These are phyloP conservation scores for Myxozyma vanderwaltii DNA, from an alignment of 805 yeast species.

Conservation along the genomic window DNA sequence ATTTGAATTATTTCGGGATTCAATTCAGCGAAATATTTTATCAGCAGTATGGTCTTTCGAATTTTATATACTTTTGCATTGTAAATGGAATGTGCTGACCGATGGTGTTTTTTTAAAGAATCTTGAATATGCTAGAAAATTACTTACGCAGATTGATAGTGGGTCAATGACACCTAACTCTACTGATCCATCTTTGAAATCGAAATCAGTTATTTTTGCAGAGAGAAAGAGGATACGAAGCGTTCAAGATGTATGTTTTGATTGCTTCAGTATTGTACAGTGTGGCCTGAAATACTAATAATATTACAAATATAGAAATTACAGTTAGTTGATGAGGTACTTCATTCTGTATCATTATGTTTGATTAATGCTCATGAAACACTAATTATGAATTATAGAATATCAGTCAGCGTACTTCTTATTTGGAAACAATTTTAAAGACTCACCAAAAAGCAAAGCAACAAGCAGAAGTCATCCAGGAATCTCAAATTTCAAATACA, in stretches of 20 bases:
- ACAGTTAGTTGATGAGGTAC: conserved; percentile 22
- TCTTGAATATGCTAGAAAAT: conserved; percentile 29
- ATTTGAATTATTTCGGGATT: conserved; percentile 6
- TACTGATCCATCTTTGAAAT: background rate
- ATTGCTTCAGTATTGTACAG: too few species aligned
- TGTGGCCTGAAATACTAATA: too few species aligned
- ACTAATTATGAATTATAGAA: background rate
- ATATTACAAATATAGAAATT: conserved; percentile 9
- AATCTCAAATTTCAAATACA: background rate
- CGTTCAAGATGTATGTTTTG: conserved; percentile 26
- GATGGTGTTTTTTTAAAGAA: too few species aligned
- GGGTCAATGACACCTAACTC: conserved; percentile 4
- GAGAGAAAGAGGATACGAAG: conserved; percentile 30
- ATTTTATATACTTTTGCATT: too few species aligned
- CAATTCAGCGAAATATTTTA: conserved; percentile 24
- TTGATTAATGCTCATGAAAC: too few species aligned
- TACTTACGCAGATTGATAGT: conserved; percentile 20
- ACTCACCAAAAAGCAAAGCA: background rate
- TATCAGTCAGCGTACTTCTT: conserved; percentile 6
- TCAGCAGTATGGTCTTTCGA: too few species aligned
- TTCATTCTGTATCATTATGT: background rate
- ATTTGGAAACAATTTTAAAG: background rate
- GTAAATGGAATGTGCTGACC: too few species aligned
- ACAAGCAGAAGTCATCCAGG: background rate
- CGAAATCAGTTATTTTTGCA: conserved; percentile 11